A percentile compares a stretch with the other conserved stretches of the same genome.
Evolutionary conservation across 345 rosid genomes (phyloP).

Genomic region (Gossypium stocksii): DNA sequence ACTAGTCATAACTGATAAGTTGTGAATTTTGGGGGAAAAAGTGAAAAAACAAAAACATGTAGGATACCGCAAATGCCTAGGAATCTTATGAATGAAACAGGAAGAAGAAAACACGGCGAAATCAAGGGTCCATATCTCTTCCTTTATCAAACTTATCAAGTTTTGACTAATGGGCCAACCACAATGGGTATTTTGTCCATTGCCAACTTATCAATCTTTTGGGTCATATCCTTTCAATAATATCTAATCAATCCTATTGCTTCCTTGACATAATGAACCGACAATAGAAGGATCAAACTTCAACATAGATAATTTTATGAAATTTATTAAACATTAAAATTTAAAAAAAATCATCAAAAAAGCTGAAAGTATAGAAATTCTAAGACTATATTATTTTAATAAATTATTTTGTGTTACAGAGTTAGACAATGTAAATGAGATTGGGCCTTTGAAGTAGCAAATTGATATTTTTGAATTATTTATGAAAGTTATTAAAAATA

Average conservation of each 20-base stretch:
- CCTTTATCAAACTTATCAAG: constrained; percentile 16
- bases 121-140: constrained; percentile 24
- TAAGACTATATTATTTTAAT: neutral
- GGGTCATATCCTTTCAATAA: neutral
- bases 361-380: too few relatives aligned
- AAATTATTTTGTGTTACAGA: neutral
- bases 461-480: neutral
- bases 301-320: too few relatives aligned
- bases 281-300: neutral
- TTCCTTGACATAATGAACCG: neutral
- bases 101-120: constrained; percentile 10
- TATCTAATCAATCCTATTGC: neutral
- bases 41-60: constrained; percentile 20
- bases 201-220: neutral
- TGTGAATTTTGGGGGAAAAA: neutral
- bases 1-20: too few relatives aligned
- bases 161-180: constrained; percentile 30
- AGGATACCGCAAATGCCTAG: constrained; percentile 28
- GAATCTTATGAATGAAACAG: constrained; percentile 35
- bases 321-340: too few relatives aligned
- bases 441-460: neutral
- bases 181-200: neutral
- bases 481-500: too few relatives aligned
- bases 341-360: neutral
- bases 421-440: neutral